Percentiles rank a stretch among this genome's conserved stretches.
These are phyloP conservation scores for Backusella liffmaniae DNA, from an alignment of 192 early-diverging fungal species.

Conservation along the genomic window DNA sequence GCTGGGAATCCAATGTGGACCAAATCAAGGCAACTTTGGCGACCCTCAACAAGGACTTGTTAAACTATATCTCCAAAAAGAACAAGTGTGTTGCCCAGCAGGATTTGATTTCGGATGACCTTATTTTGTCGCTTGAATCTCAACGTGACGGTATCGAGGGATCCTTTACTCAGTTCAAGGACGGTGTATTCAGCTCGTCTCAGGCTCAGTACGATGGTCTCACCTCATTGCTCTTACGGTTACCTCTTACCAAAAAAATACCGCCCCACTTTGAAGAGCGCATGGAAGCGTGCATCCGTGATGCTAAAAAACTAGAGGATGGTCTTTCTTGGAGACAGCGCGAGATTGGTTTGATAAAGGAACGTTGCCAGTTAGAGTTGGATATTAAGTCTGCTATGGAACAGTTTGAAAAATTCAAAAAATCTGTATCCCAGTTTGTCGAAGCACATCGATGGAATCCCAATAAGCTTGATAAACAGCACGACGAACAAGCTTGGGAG, in stretches of 20 bases:
- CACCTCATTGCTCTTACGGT: background rate
- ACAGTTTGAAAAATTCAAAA: background rate
- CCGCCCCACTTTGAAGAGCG: slow-evolving; percentile 1
- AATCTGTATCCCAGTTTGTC: slow-evolving; percentile 1
- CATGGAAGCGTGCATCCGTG: background rate
- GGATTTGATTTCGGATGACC: background rate
- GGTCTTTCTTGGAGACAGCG: background rate
- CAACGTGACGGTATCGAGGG: background rate
- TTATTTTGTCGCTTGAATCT: background rate
- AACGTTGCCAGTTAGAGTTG: background rate
- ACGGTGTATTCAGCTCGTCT: background rate
- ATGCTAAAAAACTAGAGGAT: slow-evolving; percentile 8
- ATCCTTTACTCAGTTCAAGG: background rate
- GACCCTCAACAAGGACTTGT: slow-evolving; percentile 1
- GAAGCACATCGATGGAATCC: slow-evolving; percentile 19
- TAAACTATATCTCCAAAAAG: background rate
- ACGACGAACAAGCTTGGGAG: background rate
- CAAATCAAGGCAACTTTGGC: background rate
- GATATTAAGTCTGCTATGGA: background rate
- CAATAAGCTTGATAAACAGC: background rate
- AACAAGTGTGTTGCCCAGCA: slow-evolving; percentile 24
- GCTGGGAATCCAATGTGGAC: slow-evolving; percentile 8
- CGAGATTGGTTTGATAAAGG: slow-evolving; percentile 7
- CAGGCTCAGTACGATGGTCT: background rate
- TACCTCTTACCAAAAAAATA: slow-evolving; percentile 2